Evolutionary conservation across 164 flowering plant species (phyloP), one percentile per base, ranked within the genome.

Genomic region (Hamamelis virginiana): DNA sequence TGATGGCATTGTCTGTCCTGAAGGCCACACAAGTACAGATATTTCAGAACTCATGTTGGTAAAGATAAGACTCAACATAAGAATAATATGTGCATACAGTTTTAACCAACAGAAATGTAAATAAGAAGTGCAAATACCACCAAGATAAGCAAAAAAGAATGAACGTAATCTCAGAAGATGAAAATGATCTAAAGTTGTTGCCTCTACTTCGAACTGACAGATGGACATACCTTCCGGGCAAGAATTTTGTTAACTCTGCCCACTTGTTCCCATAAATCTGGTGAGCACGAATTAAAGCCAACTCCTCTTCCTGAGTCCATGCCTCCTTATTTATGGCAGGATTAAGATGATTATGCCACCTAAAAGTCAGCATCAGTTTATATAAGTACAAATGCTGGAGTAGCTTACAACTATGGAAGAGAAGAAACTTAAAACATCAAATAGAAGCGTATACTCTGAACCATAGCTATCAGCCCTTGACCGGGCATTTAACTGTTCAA

Each of bases 301-400:
- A 60, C 75, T 96, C 99, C 78, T 96, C 99, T 71, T 90, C 95
- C 71, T 91, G 94, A n/a, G 95, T 90, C 99, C 99, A 96, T 64
- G 98, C 96, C 76, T 96, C 94, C 76, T 87, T 91, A 78, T 92
- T 95, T 78, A 95, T 95, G 43, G 77, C 56, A 64, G 99, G 99
- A 81, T 96, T 96, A 27, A 96, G 91, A 82, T 96, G 99, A 83
- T 96, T 96, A 78, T 96, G 98, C 99, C 99, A 96, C 89, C 98
- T 92, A 70, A 72, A 68, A 64, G 1, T 60, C 5, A 22, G 13
- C 51, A 62, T 19, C 27, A 21, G 15, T 25, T 33, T 33, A 14
- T 59, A 22, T 45, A 44, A 67, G 70, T 11, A 19, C 11, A 44
- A 21, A 18, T 44, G 10, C 16, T 44, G 33, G 23, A 3, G 5